These are phyloP conservation scores for Sesbania bispinosa DNA, from an alignment of 306 rosid species.

Conservation along the genomic window DNA sequence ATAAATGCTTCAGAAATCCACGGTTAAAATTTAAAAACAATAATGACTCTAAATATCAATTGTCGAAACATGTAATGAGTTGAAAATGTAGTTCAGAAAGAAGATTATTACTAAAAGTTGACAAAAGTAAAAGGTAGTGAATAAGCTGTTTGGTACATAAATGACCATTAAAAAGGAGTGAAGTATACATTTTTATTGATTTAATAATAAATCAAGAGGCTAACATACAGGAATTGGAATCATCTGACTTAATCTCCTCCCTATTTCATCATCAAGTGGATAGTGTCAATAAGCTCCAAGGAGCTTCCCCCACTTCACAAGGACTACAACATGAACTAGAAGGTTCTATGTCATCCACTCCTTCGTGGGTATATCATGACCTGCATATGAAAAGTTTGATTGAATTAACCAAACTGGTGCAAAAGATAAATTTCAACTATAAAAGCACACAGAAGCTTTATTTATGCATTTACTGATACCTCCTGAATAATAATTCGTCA, in stretches of 20 bases:
- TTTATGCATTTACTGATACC: conserved; percentile 34
- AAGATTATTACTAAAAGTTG: neutral
- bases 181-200: neutral
- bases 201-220: neutral
- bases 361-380: conserved; percentile 33
- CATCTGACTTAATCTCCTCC: conserved; percentile 61
- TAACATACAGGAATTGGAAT: conserved; percentile 71
- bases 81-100: neutral
- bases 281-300: conserved; percentile 38
- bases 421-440: neutral
- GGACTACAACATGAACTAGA: conserved; percentile 65
- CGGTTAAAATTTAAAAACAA: neutral
- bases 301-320: conserved; percentile 37
- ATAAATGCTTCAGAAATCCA: neutral
- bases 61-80: too few species aligned
- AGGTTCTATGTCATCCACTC: conserved; percentile 37
- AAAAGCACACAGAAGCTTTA: conserved; percentile 6
- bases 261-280: conserved; percentile 56
- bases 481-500: conserved; percentile 47
- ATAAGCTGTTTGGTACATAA: neutral
- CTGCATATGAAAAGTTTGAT: conserved; percentile 35
- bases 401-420: conserved; percentile 10
- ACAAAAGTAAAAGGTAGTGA: conserved; percentile 14
- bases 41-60: conserved; percentile 5
- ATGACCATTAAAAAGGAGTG: conserved; percentile 16